These are phyloP conservation scores for Brassica hybrid DNA, from an alignment of 441 rosid species.

Conservation along the genomic window DNA sequence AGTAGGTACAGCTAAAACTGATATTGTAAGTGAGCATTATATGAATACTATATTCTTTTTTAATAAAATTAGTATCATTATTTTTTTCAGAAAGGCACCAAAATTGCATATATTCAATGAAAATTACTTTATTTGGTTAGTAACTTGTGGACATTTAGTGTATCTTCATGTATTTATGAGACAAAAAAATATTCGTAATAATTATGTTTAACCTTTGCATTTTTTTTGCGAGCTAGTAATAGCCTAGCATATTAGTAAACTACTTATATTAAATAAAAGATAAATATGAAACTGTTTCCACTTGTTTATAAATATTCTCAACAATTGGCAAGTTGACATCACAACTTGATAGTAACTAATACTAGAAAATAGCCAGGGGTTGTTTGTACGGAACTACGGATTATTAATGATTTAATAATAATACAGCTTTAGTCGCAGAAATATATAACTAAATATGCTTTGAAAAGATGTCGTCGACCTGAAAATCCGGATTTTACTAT, in stretches of 20 bases:
- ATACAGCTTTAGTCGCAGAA: slow-evolving; percentile 2
- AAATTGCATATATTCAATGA: neutral
- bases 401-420: slow-evolving; percentile 8
- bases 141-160: neutral
- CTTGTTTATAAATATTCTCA: slow-evolving; percentile 23
- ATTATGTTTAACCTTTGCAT: neutral
- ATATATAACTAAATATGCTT: neutral
- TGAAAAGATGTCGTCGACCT: slow-evolving; percentile 4
- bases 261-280: neutral
- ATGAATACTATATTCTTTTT: neutral
- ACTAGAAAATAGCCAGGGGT: neutral
- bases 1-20: slow-evolving; percentile 22
- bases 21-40: neutral
- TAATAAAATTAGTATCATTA: neutral
- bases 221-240: neutral
- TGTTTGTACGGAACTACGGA: slow-evolving; percentile 27
- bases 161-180: slow-evolving; percentile 9
- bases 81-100: slow-evolving; percentile 5
- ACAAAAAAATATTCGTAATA: neutral
- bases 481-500: too few species aligned
- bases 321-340: slow-evolving; percentile 29
- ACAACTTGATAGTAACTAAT: slow-evolving; percentile 28
- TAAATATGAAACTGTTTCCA: slow-evolving; percentile 24
- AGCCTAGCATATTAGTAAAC: neutral
- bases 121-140: neutral